Conservation (phyloP, 2,329 filamentous ascomycete species). For the Aaosphaeria pasadenensis region DNA sequence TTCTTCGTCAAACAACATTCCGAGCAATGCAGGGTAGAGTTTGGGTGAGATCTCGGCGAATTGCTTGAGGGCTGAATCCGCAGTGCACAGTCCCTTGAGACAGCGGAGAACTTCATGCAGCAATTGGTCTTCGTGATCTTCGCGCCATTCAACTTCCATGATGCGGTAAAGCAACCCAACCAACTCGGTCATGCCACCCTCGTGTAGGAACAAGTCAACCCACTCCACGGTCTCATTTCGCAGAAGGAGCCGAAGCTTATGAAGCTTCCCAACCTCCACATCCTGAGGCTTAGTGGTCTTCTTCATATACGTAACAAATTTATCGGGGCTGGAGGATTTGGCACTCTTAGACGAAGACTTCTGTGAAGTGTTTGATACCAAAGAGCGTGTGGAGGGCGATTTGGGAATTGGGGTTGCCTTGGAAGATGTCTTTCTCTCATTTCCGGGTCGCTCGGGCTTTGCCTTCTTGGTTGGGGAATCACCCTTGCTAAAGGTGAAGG, state of each 20-base stretch:
- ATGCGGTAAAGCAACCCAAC: slow-evolving; percentile 84
- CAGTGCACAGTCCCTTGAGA: slow-evolving; percentile 91
- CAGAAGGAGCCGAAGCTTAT: slow-evolving; percentile 84
- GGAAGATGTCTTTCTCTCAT: slow-evolving; percentile 61
- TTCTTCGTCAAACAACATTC: slow-evolving; percentile 95
- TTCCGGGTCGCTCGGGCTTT: slow-evolving; percentile 62
- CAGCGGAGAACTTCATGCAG: slow-evolving; percentile 91
- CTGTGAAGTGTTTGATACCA: slow-evolving; percentile 55
- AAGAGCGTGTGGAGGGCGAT: slow-evolving; percentile 56
- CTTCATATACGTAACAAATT: slow-evolving; percentile 82
- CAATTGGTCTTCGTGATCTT: slow-evolving; percentile 92
- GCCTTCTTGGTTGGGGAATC: slow-evolving; percentile 73
- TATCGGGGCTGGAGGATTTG: slow-evolving; percentile 69
- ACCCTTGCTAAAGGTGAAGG: slow-evolving; percentile 75
- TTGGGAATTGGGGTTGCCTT: slow-evolving; percentile 71
- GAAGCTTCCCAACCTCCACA: slow-evolving; percentile 90
- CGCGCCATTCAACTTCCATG: slow-evolving; percentile 94
- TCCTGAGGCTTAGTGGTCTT: slow-evolving; percentile 77
- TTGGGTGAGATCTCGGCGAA: slow-evolving; percentile 75
- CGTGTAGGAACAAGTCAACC: slow-evolving; percentile 87
- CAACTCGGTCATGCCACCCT: slow-evolving; percentile 90
- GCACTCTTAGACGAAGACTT: slow-evolving; percentile 67
- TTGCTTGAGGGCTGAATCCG: slow-evolving; percentile 78
- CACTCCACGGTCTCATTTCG: slow-evolving; percentile 94
- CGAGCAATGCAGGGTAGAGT: slow-evolving; percentile 80